Evolutionary conservation across 129 eudicot genomes (phyloP).

Genomic region (Chrysanthemum lavandulifolium): DNA sequence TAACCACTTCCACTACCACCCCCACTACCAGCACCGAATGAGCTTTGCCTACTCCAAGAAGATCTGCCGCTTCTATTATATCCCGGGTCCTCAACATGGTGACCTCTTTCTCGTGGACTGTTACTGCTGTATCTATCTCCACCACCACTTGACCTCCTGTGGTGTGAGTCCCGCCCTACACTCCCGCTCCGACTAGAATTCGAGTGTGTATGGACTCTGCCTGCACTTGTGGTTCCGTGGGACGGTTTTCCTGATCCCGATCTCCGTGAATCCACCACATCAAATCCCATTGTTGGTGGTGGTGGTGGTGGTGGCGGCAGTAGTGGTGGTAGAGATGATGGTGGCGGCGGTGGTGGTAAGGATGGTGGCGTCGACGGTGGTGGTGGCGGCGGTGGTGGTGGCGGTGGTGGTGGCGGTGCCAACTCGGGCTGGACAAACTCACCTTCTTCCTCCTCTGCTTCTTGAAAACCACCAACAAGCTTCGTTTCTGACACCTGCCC

Average conservation of each 20-base stretch:
- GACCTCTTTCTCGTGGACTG: conserved; percentile 58
- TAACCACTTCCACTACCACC: conserved; percentile 57
- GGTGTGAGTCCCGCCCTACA: conserved; percentile 42
- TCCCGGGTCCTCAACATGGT: conserved; percentile 54
- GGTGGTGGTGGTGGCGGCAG: neutral
- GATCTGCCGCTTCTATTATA: conserved; percentile 51
- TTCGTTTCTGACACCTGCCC: conserved; percentile 15
- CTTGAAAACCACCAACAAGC: conserved; percentile 4
- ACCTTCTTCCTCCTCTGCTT: conserved; percentile 36
- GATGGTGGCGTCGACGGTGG: neutral
- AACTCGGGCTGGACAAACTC: conserved; percentile 30
- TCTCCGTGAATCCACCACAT: conserved; percentile 34
- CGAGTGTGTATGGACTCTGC: conserved; percentile 38
- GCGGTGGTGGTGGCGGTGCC: conserved; percentile 21
- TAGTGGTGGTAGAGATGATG: neutral
- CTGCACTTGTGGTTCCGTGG: conserved; percentile 46
- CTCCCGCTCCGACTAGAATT: conserved; percentile 35
- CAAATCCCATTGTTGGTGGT: conserved; percentile 26
- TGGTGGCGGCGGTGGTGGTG: neutral
- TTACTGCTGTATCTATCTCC: conserved; percentile 30
- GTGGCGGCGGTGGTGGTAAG: conserved; percentile 4
- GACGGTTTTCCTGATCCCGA: conserved; percentile 45
- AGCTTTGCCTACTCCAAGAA: conserved; percentile 60
- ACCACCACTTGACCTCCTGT: conserved; percentile 39
- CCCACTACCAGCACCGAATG: conserved; percentile 19